Base-by-base conservation (phyloP, 2,329 filamentous ascomycete species). In the Neofusicoccum sp. region DNA sequence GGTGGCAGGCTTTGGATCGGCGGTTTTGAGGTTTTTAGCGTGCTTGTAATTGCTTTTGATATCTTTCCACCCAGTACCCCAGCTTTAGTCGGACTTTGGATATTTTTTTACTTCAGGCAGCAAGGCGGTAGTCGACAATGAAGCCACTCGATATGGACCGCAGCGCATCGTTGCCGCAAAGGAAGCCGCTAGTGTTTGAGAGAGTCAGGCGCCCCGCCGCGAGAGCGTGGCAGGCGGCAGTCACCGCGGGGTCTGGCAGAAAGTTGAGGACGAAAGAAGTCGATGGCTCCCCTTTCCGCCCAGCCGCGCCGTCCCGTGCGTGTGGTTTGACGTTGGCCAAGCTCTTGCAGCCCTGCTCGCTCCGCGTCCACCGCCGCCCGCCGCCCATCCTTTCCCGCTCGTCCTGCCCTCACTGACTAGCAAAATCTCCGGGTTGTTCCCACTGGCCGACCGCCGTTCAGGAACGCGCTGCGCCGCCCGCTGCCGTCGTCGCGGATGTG, bases 1-100 rank as follows among this genome's bases (percentile, higher is more conserved):
- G 41, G 54, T 31, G 54, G 33, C 9, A 29, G 22, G 39, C 41
- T 45, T 29, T 36, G 52, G 52, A 43, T 6, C 22, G 52, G 31
- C n/a, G 36, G 52, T 14, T 29, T 58, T 36, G 31, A 34, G 41
- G 29, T 22, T 22, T 22, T 33, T 58, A 45, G 54, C 54, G 41
- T 58, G n/a, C 6, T 58, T 58, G 54, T 62, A 62, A 62, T 62
- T 36, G 47, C 34, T 52, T 50, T 33, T 50, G 36, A 14, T 33
- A 45, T 44, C 39, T 16, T 62, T 62, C 48, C 37, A 28, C 47
- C n/a, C 31, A 61, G 34, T 52, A 54, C 59, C 48, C 58, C 22
- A 45, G 34, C 37, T 33, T 16, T 45, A 7, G 33, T 37, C 48
- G 34, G 22, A n/a, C 31, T 54, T 29, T 28, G 37, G 22, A 22